These are phyloP conservation scores for Beauveria varroae DNA, from an alignment of 2,329 filamentous ascomycete genomes.

Conservation along the genomic window DNA sequence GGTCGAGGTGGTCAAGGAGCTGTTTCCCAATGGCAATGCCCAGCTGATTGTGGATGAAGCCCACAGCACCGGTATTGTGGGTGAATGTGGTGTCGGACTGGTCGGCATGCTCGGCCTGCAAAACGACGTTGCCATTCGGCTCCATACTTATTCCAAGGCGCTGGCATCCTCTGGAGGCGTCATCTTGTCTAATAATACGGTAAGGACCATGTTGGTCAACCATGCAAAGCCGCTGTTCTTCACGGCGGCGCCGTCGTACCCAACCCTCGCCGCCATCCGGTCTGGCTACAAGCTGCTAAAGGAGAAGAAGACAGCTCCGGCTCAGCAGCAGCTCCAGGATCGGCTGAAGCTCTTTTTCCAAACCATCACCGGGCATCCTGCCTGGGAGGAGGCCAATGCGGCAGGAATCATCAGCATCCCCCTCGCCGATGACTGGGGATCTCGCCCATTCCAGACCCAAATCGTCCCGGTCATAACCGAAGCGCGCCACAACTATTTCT, in stretches of 20 bases:
- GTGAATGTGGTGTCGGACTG: conserved; percentile 37
- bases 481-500: conserved; percentile 17
- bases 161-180: conserved; percentile 30
- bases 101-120: conserved; percentile 41
- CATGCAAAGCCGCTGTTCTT: conserved; percentile 15
- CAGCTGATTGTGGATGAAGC: conserved; percentile 49
- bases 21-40: conserved; percentile 25
- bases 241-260: conserved; percentile 16
- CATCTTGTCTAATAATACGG: conserved; percentile 16
- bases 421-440: conserved; percentile 18
- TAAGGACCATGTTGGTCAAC: conserved; percentile 17
- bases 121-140: conserved; percentile 35
- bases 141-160: conserved; percentile 46
- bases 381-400: conserved; percentile 18
- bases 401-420: conserved; percentile 22
- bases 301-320: background rate
- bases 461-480: conserved; percentile 22
- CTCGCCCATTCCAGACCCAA: conserved; percentile 19
- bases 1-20: conserved; percentile 23
- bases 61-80: conserved; percentile 42
- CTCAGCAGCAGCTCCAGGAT: background rate
- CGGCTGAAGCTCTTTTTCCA: background rate
- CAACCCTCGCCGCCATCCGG: conserved; percentile 15
- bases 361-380: background rate
- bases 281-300: conserved; percentile 16